Conservation (phyloP, 257 asterid genomes). For the Linaria vulgaris region DNA sequence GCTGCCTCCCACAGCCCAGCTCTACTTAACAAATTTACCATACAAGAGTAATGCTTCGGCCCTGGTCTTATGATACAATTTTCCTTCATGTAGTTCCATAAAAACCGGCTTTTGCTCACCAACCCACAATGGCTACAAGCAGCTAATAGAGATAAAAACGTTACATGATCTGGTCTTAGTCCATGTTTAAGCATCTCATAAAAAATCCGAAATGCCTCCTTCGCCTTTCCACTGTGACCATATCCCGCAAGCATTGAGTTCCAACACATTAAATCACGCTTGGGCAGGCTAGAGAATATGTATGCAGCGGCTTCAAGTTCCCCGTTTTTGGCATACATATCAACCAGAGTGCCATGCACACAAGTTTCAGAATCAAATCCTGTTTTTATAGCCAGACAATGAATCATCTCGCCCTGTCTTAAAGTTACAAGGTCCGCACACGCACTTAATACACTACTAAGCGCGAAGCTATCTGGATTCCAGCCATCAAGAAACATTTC, state of each 20-base stretch:
- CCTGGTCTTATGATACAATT: constrained; percentile 42
- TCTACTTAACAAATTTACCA: constrained; percentile 65
- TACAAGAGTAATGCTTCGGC: constrained; percentile 78
- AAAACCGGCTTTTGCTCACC: constrained; percentile 43
- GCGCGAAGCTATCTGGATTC: constrained; percentile 50
- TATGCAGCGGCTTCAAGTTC: constrained; percentile 54
- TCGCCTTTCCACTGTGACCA: constrained; percentile 66
- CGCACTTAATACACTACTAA: constrained; percentile 67
- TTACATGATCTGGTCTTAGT: constrained; percentile 60
- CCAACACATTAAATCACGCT: constrained; percentile 71
- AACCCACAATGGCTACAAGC: constrained; percentile 84
- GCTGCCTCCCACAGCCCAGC: constrained; percentile 75
- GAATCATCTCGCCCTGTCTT: constrained; percentile 78
- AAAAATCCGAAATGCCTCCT: constrained; percentile 51
- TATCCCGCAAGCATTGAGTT: constrained; percentile 80
- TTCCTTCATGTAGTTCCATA: constrained; percentile 75
- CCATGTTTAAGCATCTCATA: constrained; percentile 50
- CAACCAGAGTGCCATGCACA: constrained; percentile 63
- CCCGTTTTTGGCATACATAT: constrained; percentile 85
- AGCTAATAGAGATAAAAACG: constrained; percentile 63
- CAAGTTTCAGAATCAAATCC: constrained; percentile 57
- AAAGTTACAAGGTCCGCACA: constrained; percentile 75
- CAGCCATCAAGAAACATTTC: constrained; percentile 44
- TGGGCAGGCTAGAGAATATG: constrained; percentile 35
- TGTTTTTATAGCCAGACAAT: constrained; percentile 53